Conservation (phyloP, 2,329 filamentous ascomycete genomes). For the Apiospora koreana region DNA sequence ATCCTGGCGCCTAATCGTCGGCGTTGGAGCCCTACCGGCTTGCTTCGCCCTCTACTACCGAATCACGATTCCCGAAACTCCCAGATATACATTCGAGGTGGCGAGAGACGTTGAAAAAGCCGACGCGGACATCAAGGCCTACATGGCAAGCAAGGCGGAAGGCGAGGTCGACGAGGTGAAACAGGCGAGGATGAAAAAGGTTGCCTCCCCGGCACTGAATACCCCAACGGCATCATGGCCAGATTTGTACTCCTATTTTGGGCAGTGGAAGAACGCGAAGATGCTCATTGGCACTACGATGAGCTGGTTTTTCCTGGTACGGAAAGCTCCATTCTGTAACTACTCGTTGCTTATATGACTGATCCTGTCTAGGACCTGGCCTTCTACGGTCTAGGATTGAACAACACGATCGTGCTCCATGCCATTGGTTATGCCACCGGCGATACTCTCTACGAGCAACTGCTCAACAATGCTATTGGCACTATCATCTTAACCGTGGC, state of each 20-base stretch:
- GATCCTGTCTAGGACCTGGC: constrained; percentile 55
- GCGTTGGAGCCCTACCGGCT: constrained; percentile 75
- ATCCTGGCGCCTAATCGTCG: constrained; percentile 81
- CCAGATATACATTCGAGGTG: constrained; percentile 81
- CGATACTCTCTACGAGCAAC: constrained; percentile 63
- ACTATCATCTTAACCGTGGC: constrained; percentile 78
- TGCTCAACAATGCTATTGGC: constrained; percentile 73
- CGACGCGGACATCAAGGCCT: constrained; percentile 68
- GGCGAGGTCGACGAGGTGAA: constrained; percentile 49
- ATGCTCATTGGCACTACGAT: constrained; percentile 74
- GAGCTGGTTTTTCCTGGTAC: constrained; percentile 77
- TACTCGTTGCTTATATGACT: constrained; percentile 14
- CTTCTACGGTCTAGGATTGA: constrained; percentile 73
- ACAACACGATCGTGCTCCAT: constrained; percentile 69
- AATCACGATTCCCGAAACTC: constrained; percentile 82
- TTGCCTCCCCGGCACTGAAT: constrained; percentile 54
- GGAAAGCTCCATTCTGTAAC: constrained; percentile 15
- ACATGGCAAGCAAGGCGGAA: constrained; percentile 49
- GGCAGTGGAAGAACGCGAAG: constrained; percentile 68
- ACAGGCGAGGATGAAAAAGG: constrained; percentile 54
- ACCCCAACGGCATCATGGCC: constrained; percentile 69
- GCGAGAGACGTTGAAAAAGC: constrained; percentile 74
- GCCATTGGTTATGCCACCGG: constrained; percentile 72
- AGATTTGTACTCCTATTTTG: constrained; percentile 69
- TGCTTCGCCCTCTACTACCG: constrained; percentile 83